Base-by-base conservation (phyloP, 148 eudicot genomes). In the Drosera capensis region DNA sequence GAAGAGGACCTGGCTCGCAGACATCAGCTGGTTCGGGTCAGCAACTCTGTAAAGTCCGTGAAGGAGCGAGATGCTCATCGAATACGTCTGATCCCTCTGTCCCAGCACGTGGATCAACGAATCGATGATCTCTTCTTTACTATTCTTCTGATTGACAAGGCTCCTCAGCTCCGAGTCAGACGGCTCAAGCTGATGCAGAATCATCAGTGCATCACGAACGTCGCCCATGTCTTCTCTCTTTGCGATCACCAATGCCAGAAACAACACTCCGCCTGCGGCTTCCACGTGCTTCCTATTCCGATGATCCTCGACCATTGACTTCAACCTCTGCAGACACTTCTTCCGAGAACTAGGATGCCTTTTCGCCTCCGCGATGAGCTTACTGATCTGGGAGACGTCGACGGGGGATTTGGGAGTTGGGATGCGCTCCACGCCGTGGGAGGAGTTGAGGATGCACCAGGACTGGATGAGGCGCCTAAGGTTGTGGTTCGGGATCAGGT, bases 391-490 rank as follows among this genome's bases (percentile, higher is more conserved):
- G 22, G 69, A 24, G 18, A 51, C 57, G 25, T 69, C 68, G 18
- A 73, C 45, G 0, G 58, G 56, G 8, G 72, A 64, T 43, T 68
- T 81, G 0, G 99, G 99, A 0, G 99, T 90, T 0, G 99, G 99
- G 48, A 85, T 70, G 0, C 85, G 72, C 14, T 90, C 82, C 18
- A 80, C 14, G 13, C 88, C 82, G 43, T 68, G 22, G 0, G 73
- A 67, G 14, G 77, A 62, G 29, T 90, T 76, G 60, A 79, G 66
- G 2, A 63, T 72, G 57, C 99, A 85, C 99, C 99, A 90, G 1
- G 85, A 67, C 40, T 90, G 99, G 49, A 90, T 90, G 52, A 90
- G 47, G 20, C 99, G 82, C n/a, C 95, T 81, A 21, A 90, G 88
- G 4, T 70, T 79, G 61, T 85, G 99, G 51, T 85, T 90, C 0